phyloP scores from a whole-genome alignment of 257 asterid genomes.

The Leonotis leonurus region DNA sequence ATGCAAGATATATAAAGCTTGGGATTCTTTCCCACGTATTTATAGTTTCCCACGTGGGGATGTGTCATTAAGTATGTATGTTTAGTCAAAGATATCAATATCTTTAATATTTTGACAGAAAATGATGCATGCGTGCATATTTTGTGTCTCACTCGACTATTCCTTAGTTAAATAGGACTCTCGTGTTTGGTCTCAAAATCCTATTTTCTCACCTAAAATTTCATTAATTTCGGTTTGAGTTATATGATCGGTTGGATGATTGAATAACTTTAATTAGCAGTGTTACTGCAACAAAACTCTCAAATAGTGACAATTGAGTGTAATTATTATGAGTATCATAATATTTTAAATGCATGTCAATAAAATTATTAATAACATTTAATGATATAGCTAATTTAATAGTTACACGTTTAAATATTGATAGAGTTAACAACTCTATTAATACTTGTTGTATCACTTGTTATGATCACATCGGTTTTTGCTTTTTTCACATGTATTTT shows the following conservation, averaged over 20 bases:
- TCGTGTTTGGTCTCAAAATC: not conserved
- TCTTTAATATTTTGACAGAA: not conserved
- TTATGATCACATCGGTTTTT: no score
- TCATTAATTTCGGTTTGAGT: not conserved
- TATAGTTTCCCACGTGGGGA: conserved; percentile 7
- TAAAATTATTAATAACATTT: no score
- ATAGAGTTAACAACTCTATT: no score
- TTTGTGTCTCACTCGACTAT: not conserved
- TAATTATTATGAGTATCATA: no score
- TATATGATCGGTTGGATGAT: conserved; percentile 10
- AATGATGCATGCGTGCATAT: not conserved
- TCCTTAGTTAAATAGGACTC: not conserved
- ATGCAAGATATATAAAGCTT: not conserved
- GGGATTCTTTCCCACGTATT: no score
- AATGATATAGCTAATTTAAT: no score
- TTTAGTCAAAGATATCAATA: conserved; percentile 11
- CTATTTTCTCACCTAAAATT: not conserved
- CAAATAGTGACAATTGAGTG: no score
- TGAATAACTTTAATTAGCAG: not conserved
- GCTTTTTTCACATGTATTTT: no score
- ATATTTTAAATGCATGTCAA: no score
- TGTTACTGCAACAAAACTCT: no score
- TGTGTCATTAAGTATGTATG: not conserved
- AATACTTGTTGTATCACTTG: no score
- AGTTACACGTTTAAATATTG: no score